Evolutionary conservation across 208 protist species (phyloP), one percentile per base, ranked within the genome.

Genomic region (Crithidia expoeki): DNA sequence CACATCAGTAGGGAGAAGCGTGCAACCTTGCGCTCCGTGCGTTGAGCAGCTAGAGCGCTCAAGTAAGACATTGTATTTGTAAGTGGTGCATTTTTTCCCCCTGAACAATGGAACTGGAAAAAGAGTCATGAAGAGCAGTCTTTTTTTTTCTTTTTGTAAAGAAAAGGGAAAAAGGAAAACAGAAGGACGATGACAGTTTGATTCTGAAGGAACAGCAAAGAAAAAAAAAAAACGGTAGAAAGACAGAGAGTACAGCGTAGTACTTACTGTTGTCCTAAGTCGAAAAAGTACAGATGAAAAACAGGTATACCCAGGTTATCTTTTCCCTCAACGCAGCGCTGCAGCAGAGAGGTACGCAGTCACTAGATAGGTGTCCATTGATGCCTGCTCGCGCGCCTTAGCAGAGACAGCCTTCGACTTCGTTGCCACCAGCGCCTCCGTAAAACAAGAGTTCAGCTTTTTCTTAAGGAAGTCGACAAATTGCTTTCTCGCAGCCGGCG

Each of bases 311-410:
- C n/a, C n/a, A n/a, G n/a, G n/a, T n/a, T n/a, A n/a, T n/a, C n/a
- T n/a, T n/a, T n/a, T n/a, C n/a, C n/a, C n/a, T n/a, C 7, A 7
- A 44, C 38, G 14, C 38, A 44, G 14, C 38, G 14, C 7, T 44
- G 38, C 7, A 44, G 14, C 38, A 44, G 12, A 14, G 7, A 76
- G 25, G 38, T 76, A 76, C 25, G 47, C 12, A 2, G 27, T 16
- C 21, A 61, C 57, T 12, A 76, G 12, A 33, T 61, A 27, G 11
- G 71, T 23, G 52, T 76, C 71, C 49, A 56, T 42, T 14, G 19
- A 10, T 25, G 71, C 71, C 38, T 76, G 71, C 34, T 60, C 52
- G 11, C 66, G 47, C 14, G 56, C 63, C 21, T 56, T 66, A 14
- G 58, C 34, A 4, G 71, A 60, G 0, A 57, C 52, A 4, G 56